Conservation (phyloP, 108 stramenopile species). For the Epipyxis sp. region DNA sequence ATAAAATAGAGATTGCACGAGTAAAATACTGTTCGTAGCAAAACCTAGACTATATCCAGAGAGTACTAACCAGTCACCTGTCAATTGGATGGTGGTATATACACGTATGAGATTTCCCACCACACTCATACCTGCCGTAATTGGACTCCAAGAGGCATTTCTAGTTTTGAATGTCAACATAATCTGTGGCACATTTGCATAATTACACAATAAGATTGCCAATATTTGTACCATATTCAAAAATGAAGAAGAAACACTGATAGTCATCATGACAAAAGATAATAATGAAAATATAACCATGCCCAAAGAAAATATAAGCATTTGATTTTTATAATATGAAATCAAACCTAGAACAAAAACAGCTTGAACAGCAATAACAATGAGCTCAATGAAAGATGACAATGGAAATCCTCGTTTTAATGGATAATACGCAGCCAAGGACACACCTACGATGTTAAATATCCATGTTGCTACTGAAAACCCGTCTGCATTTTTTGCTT, state of each 20-base stretch:
- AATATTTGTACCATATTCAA: background rate
- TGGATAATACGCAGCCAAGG: background rate
- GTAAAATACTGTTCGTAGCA: background rate
- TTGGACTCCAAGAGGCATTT: background rate
- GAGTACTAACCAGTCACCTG: background rate
- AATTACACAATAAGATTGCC: background rate
- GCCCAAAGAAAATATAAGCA: background rate
- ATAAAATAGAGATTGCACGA: background rate
- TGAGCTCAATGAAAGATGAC: background rate
- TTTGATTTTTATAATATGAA: background rate
- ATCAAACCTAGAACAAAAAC: background rate
- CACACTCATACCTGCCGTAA: background rate
- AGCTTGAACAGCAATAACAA: background rate
- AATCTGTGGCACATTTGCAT: constrained; percentile 16
- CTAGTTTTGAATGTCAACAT: background rate
- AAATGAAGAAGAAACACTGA: background rate
- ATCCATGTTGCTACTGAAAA: background rate
- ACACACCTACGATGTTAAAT: background rate
- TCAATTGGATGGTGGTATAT: background rate
- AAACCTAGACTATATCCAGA: constrained; percentile 3
- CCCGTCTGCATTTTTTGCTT: background rate
- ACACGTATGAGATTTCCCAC: background rate
- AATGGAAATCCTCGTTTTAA: background rate
- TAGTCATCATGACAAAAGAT: background rate
- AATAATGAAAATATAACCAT: background rate